Evolutionary conservation across 345 rosid species (phyloP), one percentile per base, ranked within the genome.

Genomic region (Lepidium aucheri): DNA sequence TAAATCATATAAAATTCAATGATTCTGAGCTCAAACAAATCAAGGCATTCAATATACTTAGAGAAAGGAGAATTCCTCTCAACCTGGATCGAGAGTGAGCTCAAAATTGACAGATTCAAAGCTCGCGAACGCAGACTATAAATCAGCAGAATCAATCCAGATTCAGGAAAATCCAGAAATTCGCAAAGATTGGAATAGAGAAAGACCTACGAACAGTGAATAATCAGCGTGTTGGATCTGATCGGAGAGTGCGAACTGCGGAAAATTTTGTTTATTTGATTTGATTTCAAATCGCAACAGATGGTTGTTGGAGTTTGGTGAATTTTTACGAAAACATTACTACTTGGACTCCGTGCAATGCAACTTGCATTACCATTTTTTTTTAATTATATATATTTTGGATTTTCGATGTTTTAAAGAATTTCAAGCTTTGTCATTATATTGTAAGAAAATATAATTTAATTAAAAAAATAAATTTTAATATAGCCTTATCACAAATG

Each of bases 291-390:
- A 51, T 67, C 68, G 50, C 51, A 55, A 45, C 51, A 49, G 51
- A 7, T 17, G 65, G 57, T 71, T 63, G 75, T 62, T 65, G 61
- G 39, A 20, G 54, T 49, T 73, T 73, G 72, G 36, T 73, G 62
- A 66, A 6, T 28, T 18, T 53, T 73, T 38, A 60, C 45, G 72
- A 42, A 57, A 58, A 59, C 71, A 41, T 65, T 65, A 43, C 65
- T 36, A 26, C 40, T 33, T 18, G 16, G 74, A 42, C 5, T 62
- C 41, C 12, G n/a, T 46, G 16, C 65, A 72, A 58, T 65, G 71
- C 70, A 57, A 41, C 32, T 65, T 58, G 71, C 66, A 60, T 65
- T 50, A 63, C 69, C 60, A n/a, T n/a, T n/a, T n/a, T n/a, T n/a
- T n/a, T n/a, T n/a, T n/a, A n/a, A n/a, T n/a, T n/a, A n/a, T n/a